These are phyloP conservation scores for Starmerella etchellsii DNA, from an alignment of 805 yeast species.

Conservation along the genomic window DNA sequence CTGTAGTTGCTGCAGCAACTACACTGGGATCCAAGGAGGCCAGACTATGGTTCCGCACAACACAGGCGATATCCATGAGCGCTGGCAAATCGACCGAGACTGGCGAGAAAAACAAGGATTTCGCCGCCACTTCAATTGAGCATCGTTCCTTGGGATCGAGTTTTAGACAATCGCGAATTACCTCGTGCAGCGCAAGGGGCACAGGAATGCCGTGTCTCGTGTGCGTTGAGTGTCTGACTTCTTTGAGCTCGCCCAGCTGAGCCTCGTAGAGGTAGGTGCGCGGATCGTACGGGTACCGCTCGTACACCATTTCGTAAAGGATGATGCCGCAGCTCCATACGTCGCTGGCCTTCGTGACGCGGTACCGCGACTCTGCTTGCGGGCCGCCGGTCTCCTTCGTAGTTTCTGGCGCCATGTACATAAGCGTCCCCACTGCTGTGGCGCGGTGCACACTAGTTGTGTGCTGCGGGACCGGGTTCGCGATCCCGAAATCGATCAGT, in stretches of 20 bases:
- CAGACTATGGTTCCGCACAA: background rate
- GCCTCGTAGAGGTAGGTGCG: constrained; percentile 38
- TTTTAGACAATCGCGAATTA: constrained; percentile 57
- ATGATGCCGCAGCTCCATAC: constrained; percentile 98
- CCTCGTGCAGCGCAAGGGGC: constrained; percentile 54
- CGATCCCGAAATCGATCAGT: constrained; percentile 79
- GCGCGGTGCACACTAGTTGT: constrained; percentile 83
- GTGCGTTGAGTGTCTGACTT: constrained; percentile 48
- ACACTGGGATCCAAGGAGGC: background rate
- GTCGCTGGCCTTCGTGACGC: constrained; percentile 89
- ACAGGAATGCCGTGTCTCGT: constrained; percentile 53
- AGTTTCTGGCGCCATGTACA: constrained; percentile 97
- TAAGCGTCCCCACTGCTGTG: constrained; percentile 88
- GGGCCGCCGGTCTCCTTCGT: background rate
- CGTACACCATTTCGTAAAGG: constrained; percentile 88
- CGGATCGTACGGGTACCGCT: constrained; percentile 64
- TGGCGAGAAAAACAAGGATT: constrained; percentile 63
- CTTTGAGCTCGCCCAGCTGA: constrained; percentile 51
- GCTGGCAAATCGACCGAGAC: constrained; percentile 46
- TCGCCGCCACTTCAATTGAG: constrained; percentile 48
- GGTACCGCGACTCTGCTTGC: constrained; percentile 32
- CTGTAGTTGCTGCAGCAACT: too few species aligned
- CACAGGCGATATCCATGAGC: constrained; percentile 1
- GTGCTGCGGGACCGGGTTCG: constrained; percentile 88
- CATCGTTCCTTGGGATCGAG: constrained; percentile 59